Evolutionary conservation across 345 rosid genomes (phyloP).

Genomic region (Bruguiera parviflora): DNA sequence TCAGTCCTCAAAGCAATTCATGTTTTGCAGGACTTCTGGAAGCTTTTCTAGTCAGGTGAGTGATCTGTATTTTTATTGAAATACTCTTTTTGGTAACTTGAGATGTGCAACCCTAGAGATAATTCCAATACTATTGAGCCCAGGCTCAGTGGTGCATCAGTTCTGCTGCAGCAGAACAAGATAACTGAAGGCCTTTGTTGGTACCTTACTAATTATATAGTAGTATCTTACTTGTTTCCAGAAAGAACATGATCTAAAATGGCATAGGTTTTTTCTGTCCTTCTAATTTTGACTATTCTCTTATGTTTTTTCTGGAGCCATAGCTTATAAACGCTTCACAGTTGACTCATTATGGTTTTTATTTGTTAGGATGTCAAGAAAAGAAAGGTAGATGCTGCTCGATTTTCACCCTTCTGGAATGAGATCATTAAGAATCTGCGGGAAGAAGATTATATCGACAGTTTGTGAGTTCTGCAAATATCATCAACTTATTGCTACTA

Average conservation of each 20-base stretch:
- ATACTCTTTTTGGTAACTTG: not conserved
- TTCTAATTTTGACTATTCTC: not conserved
- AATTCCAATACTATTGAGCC: not conserved
- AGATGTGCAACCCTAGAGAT: not conserved
- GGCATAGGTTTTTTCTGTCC: too few species aligned
- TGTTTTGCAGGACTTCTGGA: slow-evolving; percentile 51
- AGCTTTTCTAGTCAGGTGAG: slow-evolving; percentile 51
- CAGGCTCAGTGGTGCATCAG: too few species aligned
- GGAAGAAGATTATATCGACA: slow-evolving; percentile 87
- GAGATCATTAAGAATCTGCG: slow-evolving; percentile 79
- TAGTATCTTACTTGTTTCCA: too few species aligned
- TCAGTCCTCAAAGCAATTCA: slow-evolving; percentile 2
- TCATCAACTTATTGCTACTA: too few species aligned
- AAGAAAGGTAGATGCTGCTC: slow-evolving; percentile 75
- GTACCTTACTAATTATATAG: too few species aligned
- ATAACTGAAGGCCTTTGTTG: too few species aligned
- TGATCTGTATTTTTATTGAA: not conserved
- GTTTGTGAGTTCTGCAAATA: slow-evolving; percentile 49
- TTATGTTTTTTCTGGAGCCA: not conserved
- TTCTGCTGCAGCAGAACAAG: too few species aligned
- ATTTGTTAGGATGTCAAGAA: slow-evolving; percentile 49
- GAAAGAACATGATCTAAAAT: too few species aligned
- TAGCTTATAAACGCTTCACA: too few species aligned
- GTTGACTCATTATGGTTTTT: slow-evolving; percentile 4
- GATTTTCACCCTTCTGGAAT: slow-evolving; percentile 94